Base-by-base conservation (phyloP, 2,329 filamentous ascomycete species). In the Phialophora macrospora region DNA sequence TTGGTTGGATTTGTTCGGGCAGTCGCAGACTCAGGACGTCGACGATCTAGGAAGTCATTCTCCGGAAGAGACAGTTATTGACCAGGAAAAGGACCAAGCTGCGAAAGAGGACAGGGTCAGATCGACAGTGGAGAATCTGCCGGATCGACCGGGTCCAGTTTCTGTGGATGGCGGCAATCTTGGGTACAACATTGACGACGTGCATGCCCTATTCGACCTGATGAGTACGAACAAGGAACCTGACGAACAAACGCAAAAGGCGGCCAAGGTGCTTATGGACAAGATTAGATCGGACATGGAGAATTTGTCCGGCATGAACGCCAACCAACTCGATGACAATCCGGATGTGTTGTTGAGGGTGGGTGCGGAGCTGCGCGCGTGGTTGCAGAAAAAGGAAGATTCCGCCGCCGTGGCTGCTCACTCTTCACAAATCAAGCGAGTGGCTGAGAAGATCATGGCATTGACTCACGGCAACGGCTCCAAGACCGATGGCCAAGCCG, bases 1-100 rank as follows among this genome's bases (percentile, higher is more conserved):
- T 2, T 89, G 87, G 87, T 76, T 88, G 44, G 84, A 87, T 73
- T 78, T 89, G 1, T 89, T 89, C 70, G 87, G 88, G 59, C 85
- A 84, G 30, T 65, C 68, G 17, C 65, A 65, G 28, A 22, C 46
- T 4, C 48, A 55, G 12, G 64, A 67, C 11, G 54, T 26, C 34
- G 62, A 69, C 9, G 64, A 63, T 2, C 56, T 58, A 17, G 28
- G 41, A 26, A 60, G 58, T n/a, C 58, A 41, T 20, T 17, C n/a
- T 38, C 58, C 60, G 14, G 60, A 67, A 41, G 52, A 54, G 17
- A 46, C 64, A 8, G 48, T 41, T 17, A 34, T 57, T 2, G 59
- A 57, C 14, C 57, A 63, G 34, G 63, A 61, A 14, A 62, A 55
- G 20, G 59, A 62, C 5, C 58, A 64, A 9, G 56, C 48, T 38